Evolutionary conservation across 139 green algal genomes (phyloP).

Genomic region (Tetradesmus lagerheimii): DNA sequence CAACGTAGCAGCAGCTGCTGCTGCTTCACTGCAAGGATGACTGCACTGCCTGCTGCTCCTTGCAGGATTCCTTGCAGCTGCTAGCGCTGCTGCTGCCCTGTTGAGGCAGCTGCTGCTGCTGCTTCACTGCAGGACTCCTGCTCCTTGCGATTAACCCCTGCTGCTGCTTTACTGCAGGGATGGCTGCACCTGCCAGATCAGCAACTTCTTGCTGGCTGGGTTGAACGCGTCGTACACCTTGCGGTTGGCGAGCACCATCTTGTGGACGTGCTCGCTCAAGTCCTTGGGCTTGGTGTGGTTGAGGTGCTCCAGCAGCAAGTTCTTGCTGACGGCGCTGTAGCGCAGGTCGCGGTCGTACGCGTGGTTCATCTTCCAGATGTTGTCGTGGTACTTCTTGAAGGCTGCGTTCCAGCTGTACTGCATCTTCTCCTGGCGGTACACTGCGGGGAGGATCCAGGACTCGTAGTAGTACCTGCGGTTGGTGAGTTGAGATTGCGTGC

Average conservation of each 20-base stretch:
- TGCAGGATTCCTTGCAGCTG: not conserved
- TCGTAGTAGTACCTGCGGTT: constrained; percentile 58
- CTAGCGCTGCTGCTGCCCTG: constrained; percentile 6
- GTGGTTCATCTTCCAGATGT: constrained; percentile 74
- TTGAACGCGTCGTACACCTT: constrained; percentile 78
- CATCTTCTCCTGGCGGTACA: constrained; percentile 79
- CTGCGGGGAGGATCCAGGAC: constrained; percentile 67
- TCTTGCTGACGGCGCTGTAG: constrained; percentile 70
- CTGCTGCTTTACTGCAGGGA: constrained; percentile 56
- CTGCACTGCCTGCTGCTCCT: not conserved
- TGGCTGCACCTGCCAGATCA: constrained; percentile 74
- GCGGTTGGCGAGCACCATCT: constrained; percentile 71
- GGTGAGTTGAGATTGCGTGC: not conserved
- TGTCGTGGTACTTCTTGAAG: constrained; percentile 71
- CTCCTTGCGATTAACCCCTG: no score
- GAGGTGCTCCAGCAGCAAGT: constrained; percentile 67
- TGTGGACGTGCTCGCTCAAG: constrained; percentile 50
- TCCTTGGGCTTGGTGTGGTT: constrained; percentile 70
- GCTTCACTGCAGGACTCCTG: constrained; percentile 62
- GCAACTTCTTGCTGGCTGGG: constrained; percentile 68
- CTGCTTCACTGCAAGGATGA: not conserved
- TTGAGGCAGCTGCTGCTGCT: constrained; percentile 10
- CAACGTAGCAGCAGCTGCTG: not conserved
- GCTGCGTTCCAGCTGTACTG: constrained; percentile 66
- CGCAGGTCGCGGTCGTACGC: constrained; percentile 71